phyloP scores from a whole-genome alignment of 2,329 filamentous ascomycete species.

The Talaromyces sp. region DNA sequence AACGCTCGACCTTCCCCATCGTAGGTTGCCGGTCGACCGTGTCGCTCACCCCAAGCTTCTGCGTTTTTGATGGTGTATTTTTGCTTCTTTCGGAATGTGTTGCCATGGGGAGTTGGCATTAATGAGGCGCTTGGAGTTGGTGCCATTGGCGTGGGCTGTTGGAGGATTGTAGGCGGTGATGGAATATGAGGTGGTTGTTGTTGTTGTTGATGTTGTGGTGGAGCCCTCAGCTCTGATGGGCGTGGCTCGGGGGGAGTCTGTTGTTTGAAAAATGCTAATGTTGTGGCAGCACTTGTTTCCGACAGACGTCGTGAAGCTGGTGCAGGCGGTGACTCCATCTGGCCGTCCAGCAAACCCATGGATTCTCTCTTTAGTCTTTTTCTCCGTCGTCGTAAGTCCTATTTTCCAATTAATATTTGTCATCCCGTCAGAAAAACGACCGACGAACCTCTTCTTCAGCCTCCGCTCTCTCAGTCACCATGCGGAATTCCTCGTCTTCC shows the following conservation, averaged over 20 bases:
- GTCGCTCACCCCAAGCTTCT: slow-evolving; percentile 42
- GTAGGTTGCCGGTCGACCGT: slow-evolving; percentile 40
- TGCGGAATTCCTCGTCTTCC: slow-evolving; percentile 41
- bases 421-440: not conserved
- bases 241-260: slow-evolving; percentile 40
- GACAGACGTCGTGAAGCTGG: slow-evolving; percentile 39
- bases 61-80: slow-evolving; percentile 44
- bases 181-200: slow-evolving; percentile 11
- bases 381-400: slow-evolving; percentile 40
- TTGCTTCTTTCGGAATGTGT: slow-evolving; percentile 38
- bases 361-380: slow-evolving; percentile 41
- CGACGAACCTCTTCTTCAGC: slow-evolving; percentile 40
- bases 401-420: not conserved
- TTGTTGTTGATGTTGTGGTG: slow-evolving; percentile 4
- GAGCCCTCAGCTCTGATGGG: slow-evolving; percentile 16
- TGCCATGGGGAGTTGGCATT: slow-evolving; percentile 14
- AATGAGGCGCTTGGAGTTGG: slow-evolving; percentile 3
- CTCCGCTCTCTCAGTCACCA: slow-evolving; percentile 39
- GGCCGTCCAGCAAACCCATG: slow-evolving; percentile 38
- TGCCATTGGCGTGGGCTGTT: slow-evolving; percentile 22
- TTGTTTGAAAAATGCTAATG: slow-evolving; percentile 42
- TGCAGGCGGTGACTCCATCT: slow-evolving; percentile 37
- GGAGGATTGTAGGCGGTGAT: slow-evolving; percentile 21
- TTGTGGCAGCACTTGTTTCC: slow-evolving; percentile 41
- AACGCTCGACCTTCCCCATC: slow-evolving; percentile 38